Base-by-base conservation (phyloP, 73 alveolate species). In the Durusdinium trenchii region DNA sequence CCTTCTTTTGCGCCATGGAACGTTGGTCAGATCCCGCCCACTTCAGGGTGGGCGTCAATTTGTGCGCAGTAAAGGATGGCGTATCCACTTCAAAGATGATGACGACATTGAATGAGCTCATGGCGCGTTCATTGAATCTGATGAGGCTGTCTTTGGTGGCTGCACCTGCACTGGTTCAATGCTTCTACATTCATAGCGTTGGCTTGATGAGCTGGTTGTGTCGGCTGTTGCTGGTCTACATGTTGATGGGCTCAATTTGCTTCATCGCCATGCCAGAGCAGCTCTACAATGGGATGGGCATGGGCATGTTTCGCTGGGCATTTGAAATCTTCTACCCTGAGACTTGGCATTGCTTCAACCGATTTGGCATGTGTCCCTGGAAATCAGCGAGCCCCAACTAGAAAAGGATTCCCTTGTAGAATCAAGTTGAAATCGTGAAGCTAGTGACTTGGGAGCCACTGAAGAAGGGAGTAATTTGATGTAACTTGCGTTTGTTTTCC, bases 291-390 rank as follows among this genome's bases (percentile, higher is more conserved):
- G 98, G 98, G 98, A 91, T 91, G 98, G 98, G 98, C 40, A 67
- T 91, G 87, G 98, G 98, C 75, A 91, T 91, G 98, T 91, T 91
- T 69, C 98, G 98, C 78, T 91, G 98, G 98, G 98, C 98, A n/a
- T 91, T 91, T 69, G 98, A 91, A 50, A 91, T 91, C 50, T 91
- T 91, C 90, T 91, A 91, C 98, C 98, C 98, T 32, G 98, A 91
- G 98, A 89, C 60, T 30, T 0, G 91, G 52, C 28, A 32, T 36
- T 73, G 10, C 26, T 64, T 18, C n/a, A 16, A n/a, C n/a, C n/a
- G n/a, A n/a, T n/a, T n/a, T n/a, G n/a, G n/a, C n/a, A n/a, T n/a
- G n/a, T n/a, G n/a, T n/a, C n/a, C n/a, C n/a, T n/a, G n/a, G n/a
- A n/a, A n/a, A n/a, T n/a, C n/a, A n/a, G n/a, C n/a, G n/a, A n/a